Evolutionary conservation across 176 grass and related monocot genomes (phyloP).

Genomic region (Panicum miliaceum): DNA sequence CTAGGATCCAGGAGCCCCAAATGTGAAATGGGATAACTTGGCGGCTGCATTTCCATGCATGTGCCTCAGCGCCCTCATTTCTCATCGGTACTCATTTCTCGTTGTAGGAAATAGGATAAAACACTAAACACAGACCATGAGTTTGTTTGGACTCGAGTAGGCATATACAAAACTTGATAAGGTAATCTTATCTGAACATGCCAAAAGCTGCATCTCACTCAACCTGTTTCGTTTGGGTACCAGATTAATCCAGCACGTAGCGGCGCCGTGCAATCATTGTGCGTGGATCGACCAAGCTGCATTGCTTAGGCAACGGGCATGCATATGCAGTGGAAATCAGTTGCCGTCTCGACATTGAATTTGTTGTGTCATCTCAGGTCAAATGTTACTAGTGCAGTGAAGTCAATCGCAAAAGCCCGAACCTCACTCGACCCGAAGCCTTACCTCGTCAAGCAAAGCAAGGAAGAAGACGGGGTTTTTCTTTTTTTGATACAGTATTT

Average conservation of each 20-base stretch:
- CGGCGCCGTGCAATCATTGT: constrained; percentile 20
- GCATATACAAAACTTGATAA: neutral
- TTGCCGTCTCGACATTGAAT: neutral
- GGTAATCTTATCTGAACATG: neutral
- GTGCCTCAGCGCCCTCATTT: neutral
- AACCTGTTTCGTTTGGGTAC: neutral
- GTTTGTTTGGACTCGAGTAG: neutral
- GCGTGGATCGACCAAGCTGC: neutral
- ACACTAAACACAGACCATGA: neutral
- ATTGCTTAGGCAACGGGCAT: neutral
- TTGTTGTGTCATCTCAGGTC: neutral
- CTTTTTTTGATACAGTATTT: neutral
- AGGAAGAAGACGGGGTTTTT: neutral
- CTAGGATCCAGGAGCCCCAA: neutral
- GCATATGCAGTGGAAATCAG: neutral
- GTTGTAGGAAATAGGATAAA: neutral
- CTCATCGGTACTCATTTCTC: neutral
- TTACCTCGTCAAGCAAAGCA: neutral
- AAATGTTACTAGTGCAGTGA: neutral
- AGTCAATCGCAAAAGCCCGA: constrained; percentile 11
- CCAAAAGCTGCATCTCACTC: neutral
- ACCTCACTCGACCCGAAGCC: neutral
- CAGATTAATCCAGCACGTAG: neutral
- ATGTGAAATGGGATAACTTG: neutral
- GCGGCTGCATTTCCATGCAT: neutral